Conservation (phyloP, 2,329 filamentous ascomycete genomes). For the Domatiomyces globalis region DNA sequence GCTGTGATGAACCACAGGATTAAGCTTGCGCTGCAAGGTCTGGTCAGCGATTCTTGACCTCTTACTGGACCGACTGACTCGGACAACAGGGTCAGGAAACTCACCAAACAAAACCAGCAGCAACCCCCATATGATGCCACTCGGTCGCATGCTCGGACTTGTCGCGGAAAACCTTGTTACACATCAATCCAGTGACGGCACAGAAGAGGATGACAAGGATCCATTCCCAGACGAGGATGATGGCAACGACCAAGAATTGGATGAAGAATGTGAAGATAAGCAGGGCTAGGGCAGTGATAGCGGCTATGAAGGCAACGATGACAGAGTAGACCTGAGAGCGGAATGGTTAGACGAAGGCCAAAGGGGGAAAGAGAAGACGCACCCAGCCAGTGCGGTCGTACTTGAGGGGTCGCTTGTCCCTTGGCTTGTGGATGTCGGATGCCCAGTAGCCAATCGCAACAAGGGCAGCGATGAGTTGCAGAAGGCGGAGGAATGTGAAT, state of each 20-base stretch:
- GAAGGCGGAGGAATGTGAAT: conserved; percentile 37
- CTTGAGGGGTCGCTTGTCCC: conserved; percentile 28
- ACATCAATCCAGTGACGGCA: conserved; percentile 70
- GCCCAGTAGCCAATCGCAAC: conserved; percentile 68
- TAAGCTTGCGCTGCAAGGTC: conserved; percentile 39
- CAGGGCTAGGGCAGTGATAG: conserved; percentile 51
- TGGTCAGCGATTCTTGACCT: neutral
- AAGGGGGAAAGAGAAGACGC: conserved; percentile 18
- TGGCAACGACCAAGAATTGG: conserved; percentile 22
- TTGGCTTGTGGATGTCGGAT: conserved; percentile 45
- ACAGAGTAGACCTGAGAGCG: conserved; percentile 50
- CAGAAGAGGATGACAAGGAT: conserved; percentile 67
- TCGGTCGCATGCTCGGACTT: conserved; percentile 47
- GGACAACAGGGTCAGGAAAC: neutral
- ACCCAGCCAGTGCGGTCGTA: conserved; percentile 57
- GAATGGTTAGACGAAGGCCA: neutral
- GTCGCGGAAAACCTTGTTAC: conserved; percentile 59
- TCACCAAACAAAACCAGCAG: conserved; percentile 66
- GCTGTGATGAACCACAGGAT: conserved; percentile 59
- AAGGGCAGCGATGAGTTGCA: conserved; percentile 62
- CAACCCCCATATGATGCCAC: conserved; percentile 65
- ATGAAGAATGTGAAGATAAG: conserved; percentile 44
- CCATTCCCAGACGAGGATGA: conserved; percentile 51
- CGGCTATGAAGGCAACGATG: conserved; percentile 51
- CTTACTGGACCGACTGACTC: neutral